phyloP scores from a whole-genome alignment of 345 rosid species.

The Hypericum androsaemum region DNA sequence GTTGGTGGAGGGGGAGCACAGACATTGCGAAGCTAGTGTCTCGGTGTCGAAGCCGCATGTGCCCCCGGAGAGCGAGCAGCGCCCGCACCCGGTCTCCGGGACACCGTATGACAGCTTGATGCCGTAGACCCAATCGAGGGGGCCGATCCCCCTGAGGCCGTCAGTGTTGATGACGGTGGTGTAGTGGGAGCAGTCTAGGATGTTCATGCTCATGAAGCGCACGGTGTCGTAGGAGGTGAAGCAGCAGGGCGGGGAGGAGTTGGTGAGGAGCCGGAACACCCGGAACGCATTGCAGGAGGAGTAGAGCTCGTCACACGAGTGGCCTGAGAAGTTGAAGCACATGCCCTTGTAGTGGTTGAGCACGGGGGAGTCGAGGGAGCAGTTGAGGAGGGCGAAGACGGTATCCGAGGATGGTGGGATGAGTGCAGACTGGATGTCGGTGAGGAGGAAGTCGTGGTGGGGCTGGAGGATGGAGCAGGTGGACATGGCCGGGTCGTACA shows the following conservation, averaged over 20 bases:
- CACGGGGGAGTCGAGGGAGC: slow-evolving; percentile 75
- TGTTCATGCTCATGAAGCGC: slow-evolving; percentile 72
- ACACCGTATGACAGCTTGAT: slow-evolving; percentile 49
- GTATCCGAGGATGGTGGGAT: slow-evolving; percentile 81
- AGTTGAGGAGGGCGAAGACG: slow-evolving; percentile 71
- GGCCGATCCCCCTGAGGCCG: slow-evolving; percentile 39
- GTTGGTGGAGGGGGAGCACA: slow-evolving; percentile 51
- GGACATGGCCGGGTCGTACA: slow-evolving; percentile 89
- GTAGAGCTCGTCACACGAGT: slow-evolving; percentile 83
- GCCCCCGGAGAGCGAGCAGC: slow-evolving; percentile 67
- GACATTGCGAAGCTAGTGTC: slow-evolving; percentile 49
- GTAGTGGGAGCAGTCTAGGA: slow-evolving; percentile 82
- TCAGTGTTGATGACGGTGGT: slow-evolving; percentile 46
- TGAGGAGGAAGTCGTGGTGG: slow-evolving; percentile 71
- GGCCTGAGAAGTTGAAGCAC: slow-evolving; percentile 61
- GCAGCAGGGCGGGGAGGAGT: slow-evolving; percentile 68
- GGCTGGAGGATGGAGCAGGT: slow-evolving; percentile 92
- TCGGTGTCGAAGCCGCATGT: slow-evolving; percentile 76
- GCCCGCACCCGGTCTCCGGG: slow-evolving; percentile 65
- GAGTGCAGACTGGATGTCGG: slow-evolving; percentile 51
- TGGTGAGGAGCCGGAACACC: slow-evolving; percentile 36
- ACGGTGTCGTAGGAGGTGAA: slow-evolving; percentile 79
- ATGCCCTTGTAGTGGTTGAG: slow-evolving; percentile 67
- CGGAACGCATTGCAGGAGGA: slow-evolving; percentile 59
- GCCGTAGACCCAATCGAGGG: slow-evolving; percentile 85